Conservation (phyloP, 164 flowering plant species). For the Chloranthus sessilifolius region DNA sequence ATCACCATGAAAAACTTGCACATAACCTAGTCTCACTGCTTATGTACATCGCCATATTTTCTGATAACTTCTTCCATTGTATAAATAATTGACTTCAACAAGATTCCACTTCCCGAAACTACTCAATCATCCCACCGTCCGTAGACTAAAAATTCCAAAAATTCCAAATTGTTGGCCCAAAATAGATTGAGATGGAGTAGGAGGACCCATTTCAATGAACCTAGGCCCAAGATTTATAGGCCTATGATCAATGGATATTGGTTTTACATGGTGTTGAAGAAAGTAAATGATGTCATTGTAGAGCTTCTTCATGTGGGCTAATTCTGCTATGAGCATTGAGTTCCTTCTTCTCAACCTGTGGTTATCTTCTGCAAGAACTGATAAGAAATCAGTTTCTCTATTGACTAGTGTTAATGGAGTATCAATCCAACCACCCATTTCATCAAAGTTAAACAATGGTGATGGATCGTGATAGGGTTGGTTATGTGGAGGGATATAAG, state of each 20-base stretch:
- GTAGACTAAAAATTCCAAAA: too few relatives aligned
- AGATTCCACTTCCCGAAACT: too few relatives aligned
- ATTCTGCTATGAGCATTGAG: constrained; percentile 52
- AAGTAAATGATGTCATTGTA: constrained; percentile 65
- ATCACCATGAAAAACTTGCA: too few relatives aligned
- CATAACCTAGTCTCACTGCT: too few relatives aligned
- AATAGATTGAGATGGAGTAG: constrained; percentile 13
- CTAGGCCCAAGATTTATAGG: constrained; percentile 12
- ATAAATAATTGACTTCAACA: too few relatives aligned
- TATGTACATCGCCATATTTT: too few relatives aligned
- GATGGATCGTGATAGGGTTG: constrained; percentile 15
- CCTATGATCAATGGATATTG: constrained; percentile 22
- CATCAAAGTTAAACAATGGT: constrained; percentile 17
- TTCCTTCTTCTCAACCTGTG: constrained; percentile 38
- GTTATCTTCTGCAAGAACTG: constrained; percentile 43
- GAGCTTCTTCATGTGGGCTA: constrained; percentile 55
- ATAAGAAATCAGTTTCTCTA: constrained; percentile 19
- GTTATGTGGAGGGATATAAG: constrained; percentile 24
- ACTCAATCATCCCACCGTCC: too few relatives aligned
- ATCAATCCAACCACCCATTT: constrained; percentile 17
- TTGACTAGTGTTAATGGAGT: constrained; percentile 17
- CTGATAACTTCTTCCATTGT: too few relatives aligned
- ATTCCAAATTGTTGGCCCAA: constrained; percentile 8
- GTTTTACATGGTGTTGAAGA: constrained; percentile 50
- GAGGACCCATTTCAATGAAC: constrained; percentile 19